phyloP scores from a whole-genome alignment of 768 basidiomycete genomes.

The Rhizopogon salebrosus region DNA sequence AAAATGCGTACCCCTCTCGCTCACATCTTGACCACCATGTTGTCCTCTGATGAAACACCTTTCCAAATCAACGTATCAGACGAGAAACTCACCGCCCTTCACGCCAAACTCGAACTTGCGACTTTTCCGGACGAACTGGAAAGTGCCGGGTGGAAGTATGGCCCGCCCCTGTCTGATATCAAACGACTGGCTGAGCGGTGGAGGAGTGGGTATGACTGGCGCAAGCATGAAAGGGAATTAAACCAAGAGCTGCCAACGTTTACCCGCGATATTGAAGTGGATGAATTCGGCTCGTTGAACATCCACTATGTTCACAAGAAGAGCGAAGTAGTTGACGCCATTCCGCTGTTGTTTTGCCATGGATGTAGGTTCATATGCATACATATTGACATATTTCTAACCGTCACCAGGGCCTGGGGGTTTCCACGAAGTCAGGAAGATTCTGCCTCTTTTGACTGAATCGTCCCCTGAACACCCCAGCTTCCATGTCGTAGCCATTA shows the following conservation, averaged over 20 bases:
- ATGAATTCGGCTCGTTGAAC: conserved; percentile 40
- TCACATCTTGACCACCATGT: conserved; percentile 12
- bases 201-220: conserved; percentile 54
- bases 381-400: background rate
- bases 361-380: conserved; percentile 35
- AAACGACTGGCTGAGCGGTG: conserved; percentile 44
- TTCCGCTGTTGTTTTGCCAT: conserved; percentile 58
- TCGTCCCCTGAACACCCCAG: conserved; percentile 39
- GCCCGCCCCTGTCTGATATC: conserved; percentile 43
- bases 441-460: conserved; percentile 49
- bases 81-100: conserved; percentile 32
- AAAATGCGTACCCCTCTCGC: background rate
- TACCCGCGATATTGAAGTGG: conserved; percentile 44
- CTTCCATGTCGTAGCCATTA: conserved; percentile 55
- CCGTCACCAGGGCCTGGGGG: conserved; percentile 50
- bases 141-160: conserved; percentile 46
- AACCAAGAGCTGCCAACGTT: conserved; percentile 33
- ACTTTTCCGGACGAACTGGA: conserved; percentile 57
- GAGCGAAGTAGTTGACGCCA: conserved; percentile 39
- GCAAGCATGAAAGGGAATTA: conserved; percentile 42
- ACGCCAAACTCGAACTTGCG: conserved; percentile 41
- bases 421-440: conserved; percentile 52
- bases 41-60: conserved; percentile 32
- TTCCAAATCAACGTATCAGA: conserved; percentile 49
- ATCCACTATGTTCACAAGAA: conserved; percentile 58